These are phyloP conservation scores for Calonectria pseudoturangicola DNA, from an alignment of 2,329 filamentous ascomycete species.

Conservation along the genomic window DNA sequence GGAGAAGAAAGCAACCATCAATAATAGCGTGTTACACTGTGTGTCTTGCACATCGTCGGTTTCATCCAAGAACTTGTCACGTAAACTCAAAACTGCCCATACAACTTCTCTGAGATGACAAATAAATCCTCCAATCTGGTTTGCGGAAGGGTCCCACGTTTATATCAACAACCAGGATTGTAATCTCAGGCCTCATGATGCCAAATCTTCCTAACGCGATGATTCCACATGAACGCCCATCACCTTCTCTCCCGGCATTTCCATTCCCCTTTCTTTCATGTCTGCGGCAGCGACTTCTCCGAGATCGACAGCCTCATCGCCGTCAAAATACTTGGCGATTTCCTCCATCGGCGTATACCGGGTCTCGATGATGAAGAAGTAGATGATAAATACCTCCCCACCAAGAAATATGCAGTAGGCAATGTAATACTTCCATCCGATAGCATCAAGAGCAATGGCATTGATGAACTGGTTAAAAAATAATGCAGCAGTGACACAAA, in stretches of 20 bases:
- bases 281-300: slow-evolving; percentile 39
- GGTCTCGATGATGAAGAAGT: slow-evolving; percentile 37
- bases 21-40: too few species aligned
- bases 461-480: slow-evolving; percentile 50
- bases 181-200: not conserved
- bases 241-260: slow-evolving; percentile 15
- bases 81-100: too few species aligned
- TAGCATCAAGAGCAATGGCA: slow-evolving; percentile 37
- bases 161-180: too few species aligned
- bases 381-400: slow-evolving; percentile 42
- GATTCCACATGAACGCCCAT: slow-evolving; percentile 8
- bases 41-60: too few species aligned
- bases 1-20: too few species aligned
- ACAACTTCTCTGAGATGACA: too few species aligned
- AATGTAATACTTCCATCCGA: slow-evolving; percentile 48
- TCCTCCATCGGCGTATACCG: slow-evolving; percentile 36
- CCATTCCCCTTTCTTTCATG: slow-evolving; percentile 35
- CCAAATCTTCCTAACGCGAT: not conserved
- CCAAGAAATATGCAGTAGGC: slow-evolving; percentile 42
- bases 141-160: too few species aligned
- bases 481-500: slow-evolving; percentile 41
- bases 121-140: too few species aligned
- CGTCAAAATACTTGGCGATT: slow-evolving; percentile 33
- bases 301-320: slow-evolving; percentile 24
- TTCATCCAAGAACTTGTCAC: too few species aligned